phyloP scores from a whole-genome alignment of 805 yeast genomes.

The Hanseniaspora thailandica region DNA sequence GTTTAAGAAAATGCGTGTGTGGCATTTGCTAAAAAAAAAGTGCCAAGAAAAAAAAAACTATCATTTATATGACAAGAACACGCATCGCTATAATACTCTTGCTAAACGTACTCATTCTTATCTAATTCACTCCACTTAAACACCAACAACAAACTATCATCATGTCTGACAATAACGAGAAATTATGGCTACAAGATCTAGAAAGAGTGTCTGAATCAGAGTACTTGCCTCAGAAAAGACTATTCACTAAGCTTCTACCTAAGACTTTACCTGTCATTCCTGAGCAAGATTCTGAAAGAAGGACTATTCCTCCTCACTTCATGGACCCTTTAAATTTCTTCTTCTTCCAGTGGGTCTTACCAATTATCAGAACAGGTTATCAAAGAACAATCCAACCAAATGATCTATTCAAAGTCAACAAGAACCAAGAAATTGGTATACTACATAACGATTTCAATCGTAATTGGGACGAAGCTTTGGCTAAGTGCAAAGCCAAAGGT shows the following conservation, averaged over 20 bases:
- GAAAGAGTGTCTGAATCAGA: conserved; percentile 30
- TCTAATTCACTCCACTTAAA: too few species aligned
- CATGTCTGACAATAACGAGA: neutral
- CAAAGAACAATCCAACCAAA: conserved; percentile 47
- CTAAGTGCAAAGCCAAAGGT: conserved; percentile 24
- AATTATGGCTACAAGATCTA: conserved; percentile 19
- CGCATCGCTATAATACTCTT: too few species aligned
- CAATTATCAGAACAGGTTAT: conserved; percentile 48
- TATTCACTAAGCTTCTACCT: conserved; percentile 40
- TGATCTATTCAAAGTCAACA: conserved; percentile 38
- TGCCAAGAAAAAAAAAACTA: too few species aligned
- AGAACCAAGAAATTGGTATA: conserved; percentile 29
- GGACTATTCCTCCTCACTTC: conserved; percentile 35
- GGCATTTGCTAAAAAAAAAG: too few species aligned
- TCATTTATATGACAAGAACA: too few species aligned
- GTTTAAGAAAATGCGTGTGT: too few species aligned
- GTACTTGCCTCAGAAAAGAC: conserved; percentile 34
- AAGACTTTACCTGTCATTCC: conserved; percentile 43
- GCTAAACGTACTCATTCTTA: too few species aligned
- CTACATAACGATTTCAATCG: conserved; percentile 28
- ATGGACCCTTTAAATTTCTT: conserved; percentile 1
- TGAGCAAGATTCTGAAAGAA: conserved; percentile 37
- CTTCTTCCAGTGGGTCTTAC: conserved; percentile 50
- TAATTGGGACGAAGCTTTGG: conserved; percentile 19
- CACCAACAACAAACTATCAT: neutral